phyloP scores from a whole-genome alignment of 495 filamentous ascomycete species.

The Neurospora tetrasperma region DNA sequence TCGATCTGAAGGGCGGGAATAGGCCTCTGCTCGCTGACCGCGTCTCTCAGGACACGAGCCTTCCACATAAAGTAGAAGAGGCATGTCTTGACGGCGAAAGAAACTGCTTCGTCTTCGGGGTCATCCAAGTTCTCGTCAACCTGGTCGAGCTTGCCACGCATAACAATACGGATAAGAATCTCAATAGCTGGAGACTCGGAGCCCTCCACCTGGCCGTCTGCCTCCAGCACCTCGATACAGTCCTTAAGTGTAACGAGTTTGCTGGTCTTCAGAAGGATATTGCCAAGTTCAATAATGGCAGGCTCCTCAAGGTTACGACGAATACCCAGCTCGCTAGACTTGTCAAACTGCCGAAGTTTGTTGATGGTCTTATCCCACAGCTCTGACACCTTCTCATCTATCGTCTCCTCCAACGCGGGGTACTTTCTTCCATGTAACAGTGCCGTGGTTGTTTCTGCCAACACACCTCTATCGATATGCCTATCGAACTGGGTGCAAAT shows the following conservation, averaged over 20 bases:
- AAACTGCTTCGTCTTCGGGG: slow-evolving; percentile 65
- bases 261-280: slow-evolving; percentile 73
- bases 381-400: slow-evolving; percentile 65
- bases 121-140: slow-evolving; percentile 54
- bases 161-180: slow-evolving; percentile 54
- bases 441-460: slow-evolving; percentile 73
- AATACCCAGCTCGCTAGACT: slow-evolving; percentile 52
- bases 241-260: slow-evolving; percentile 75
- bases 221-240: slow-evolving; percentile 62
- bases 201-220: slow-evolving; percentile 41
- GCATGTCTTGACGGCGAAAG: slow-evolving; percentile 57
- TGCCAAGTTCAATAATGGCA: slow-evolving; percentile 58
- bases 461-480: slow-evolving; percentile 73
- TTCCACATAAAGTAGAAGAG: slow-evolving; percentile 97
- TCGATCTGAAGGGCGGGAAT: slow-evolving; percentile 43
- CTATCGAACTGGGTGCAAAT: slow-evolving; percentile 89
- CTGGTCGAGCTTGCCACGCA: slow-evolving; percentile 53
- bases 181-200: slow-evolving; percentile 46
- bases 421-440: slow-evolving; percentile 77
- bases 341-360: slow-evolving; percentile 55
- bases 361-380: slow-evolving; percentile 79
- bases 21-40: slow-evolving; percentile 31
- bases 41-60: slow-evolving; percentile 39
- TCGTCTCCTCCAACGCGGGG: slow-evolving; percentile 76
- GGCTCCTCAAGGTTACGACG: slow-evolving; percentile 50